These are phyloP conservation scores for Xylariaceae sp. DNA, from an alignment of 2,329 filamentous ascomycete genomes.

Conservation along the genomic window DNA sequence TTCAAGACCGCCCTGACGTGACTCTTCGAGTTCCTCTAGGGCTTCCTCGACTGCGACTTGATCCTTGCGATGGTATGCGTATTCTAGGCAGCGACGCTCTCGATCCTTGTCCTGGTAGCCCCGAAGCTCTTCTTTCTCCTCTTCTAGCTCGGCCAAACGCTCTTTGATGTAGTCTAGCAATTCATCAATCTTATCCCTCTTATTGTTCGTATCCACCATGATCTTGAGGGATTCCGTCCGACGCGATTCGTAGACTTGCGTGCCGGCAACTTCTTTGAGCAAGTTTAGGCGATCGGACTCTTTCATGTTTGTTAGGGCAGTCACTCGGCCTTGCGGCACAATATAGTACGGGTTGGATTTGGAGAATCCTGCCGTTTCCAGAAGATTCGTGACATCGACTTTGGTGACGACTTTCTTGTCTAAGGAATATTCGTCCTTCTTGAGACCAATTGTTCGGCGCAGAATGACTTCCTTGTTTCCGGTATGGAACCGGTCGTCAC, in stretches of 20 bases:
- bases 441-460: constrained; percentile 88
- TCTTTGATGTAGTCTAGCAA: constrained; percentile 88
- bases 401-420: constrained; percentile 96
- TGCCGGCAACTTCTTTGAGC: constrained; percentile 96
- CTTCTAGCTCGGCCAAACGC: constrained; percentile 80
- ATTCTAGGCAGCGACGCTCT: constrained; percentile 86
- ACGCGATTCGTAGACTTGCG: constrained; percentile 91
- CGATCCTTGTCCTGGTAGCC: constrained; percentile 93
- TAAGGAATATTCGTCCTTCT: constrained; percentile 97
- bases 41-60: constrained; percentile 72
- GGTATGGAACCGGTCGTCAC: constrained; percentile 89
- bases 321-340: constrained; percentile 94
- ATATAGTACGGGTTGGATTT: constrained; percentile 99
- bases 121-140: constrained; percentile 92
- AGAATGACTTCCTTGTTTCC: constrained; percentile 86
- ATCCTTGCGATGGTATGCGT: constrained; percentile 87
- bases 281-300: constrained; percentile 84
- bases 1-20: constrained; percentile 74
- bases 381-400: constrained; percentile 85
- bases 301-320: constrained; percentile 97
- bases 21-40: constrained; percentile 76
- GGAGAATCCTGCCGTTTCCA: constrained; percentile 95
- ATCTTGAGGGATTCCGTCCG: constrained; percentile 91
- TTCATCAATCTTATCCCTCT: constrained; percentile 90
- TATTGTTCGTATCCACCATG: constrained; percentile 94